A percentile compares a stretch with the other conserved stretches of the same genome.
Conservation (phyloP, 345 rosid genomes). For the Limnanthes douglasii region DNA sequence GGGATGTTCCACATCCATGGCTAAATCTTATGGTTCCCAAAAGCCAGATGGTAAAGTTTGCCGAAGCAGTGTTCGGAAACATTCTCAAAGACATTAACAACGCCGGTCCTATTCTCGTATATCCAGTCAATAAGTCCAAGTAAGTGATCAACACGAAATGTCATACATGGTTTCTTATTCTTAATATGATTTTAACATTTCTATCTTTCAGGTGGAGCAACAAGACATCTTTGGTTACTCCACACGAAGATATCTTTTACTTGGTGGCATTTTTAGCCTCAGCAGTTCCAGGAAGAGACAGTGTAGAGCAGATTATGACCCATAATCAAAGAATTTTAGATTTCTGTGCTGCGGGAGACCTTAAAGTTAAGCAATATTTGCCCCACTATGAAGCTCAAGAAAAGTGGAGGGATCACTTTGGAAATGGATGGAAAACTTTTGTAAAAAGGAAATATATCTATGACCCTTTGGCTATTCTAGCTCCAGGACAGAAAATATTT, state of each 20-base stretch:
- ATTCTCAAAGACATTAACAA: conserved; percentile 50
- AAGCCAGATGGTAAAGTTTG: conserved; percentile 40
- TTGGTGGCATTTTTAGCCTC: conserved; percentile 68
- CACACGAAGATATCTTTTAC: conserved; percentile 67
- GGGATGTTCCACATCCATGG: conserved; percentile 99
- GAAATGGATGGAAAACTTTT: conserved; percentile 56
- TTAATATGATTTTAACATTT: background rate
- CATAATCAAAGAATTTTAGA: conserved; percentile 44
- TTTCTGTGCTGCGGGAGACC: conserved; percentile 23
- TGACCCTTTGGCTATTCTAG: conserved; percentile 75
- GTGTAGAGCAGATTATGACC: conserved; percentile 36
- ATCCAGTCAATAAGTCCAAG: conserved; percentile 79
- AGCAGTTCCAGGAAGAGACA: conserved; percentile 46
- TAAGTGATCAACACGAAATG: conserved; percentile 12
- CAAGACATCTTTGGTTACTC: conserved; percentile 55
- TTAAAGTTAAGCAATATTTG: conserved; percentile 61
- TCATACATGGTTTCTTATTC: conserved; percentile 1
- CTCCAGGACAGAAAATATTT: conserved; percentile 83
- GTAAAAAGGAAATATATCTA: conserved; percentile 41
- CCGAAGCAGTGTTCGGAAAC: conserved; percentile 44
- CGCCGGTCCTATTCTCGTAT: conserved; percentile 85
- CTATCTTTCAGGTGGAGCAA: conserved; percentile 68
- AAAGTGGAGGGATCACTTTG: conserved; percentile 79
- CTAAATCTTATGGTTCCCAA: conserved; percentile 69
- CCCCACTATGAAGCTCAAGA: conserved; percentile 45